phyloP scores from a whole-genome alignment of 108 stramenopile genomes.

The Stephanodiscus triporus region DNA sequence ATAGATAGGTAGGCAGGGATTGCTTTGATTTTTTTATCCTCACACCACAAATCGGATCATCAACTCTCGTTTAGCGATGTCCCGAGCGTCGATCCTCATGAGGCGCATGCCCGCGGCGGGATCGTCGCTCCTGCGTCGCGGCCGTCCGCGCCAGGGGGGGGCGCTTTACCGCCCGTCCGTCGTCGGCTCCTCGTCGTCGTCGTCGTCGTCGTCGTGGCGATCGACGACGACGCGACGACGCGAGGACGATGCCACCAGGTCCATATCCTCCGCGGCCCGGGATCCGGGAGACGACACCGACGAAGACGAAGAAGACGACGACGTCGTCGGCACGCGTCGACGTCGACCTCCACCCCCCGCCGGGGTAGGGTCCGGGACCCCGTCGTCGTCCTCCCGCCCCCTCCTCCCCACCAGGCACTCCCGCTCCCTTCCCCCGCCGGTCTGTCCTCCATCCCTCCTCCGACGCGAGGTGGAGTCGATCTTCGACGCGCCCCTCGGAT shows the following conservation, averaged over 20 bases:
- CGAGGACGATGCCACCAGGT: neutral
- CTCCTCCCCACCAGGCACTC: slow-evolving; percentile 75
- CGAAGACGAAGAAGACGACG: neutral
- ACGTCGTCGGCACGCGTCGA: neutral
- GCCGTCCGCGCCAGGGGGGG: too few species aligned
- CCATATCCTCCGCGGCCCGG: neutral
- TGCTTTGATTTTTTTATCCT: too few species aligned
- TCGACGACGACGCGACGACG: neutral
- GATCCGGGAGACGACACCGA: neutral
- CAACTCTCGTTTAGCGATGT: too few species aligned
- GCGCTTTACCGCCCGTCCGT: too few species aligned
- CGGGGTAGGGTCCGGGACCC: too few species aligned
- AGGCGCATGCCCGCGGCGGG: neutral
- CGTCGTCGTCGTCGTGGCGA: neutral
- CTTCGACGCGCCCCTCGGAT: slow-evolving; percentile 64
- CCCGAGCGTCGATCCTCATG: neutral
- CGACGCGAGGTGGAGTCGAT: slow-evolving; percentile 61
- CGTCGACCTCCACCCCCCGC: neutral
- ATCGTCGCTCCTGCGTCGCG: neutral
- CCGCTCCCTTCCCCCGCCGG: slow-evolving; percentile 62
- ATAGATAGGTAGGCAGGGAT: too few species aligned
- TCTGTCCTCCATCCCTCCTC: slow-evolving; percentile 57
- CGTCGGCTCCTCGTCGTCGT: neutral
- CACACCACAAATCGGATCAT: too few species aligned
- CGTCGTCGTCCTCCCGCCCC: too few species aligned